Base-by-base conservation (phyloP, 2,329 filamentous ascomycete species). In the Monilinia aucupariae region DNA sequence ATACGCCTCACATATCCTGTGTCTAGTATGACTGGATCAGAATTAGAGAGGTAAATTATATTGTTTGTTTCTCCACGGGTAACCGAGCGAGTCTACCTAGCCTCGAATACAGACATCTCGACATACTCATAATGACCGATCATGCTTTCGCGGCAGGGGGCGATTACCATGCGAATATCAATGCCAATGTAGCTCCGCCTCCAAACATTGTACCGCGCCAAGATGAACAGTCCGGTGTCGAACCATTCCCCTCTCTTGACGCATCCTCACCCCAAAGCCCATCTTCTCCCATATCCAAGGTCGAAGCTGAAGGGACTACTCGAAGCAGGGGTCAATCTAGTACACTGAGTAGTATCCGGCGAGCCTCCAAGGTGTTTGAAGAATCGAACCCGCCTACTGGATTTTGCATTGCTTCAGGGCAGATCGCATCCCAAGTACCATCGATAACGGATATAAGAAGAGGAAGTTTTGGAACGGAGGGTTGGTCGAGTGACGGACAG, bases 401-500 rank as follows among this genome's bases (percentile, higher is more conserved):
- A 13, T 80, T 82, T 68, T 76, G 78, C 64, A 77, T 79, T 17
- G 79, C 79, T 20, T 79, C 79, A 0, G 76, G 79, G 47, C 74
- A 76, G 41, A 76, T 81, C 60, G 77, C 68, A n/a, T 69, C 71
- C 3, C 64, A 65, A n/a, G 64, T 71, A 43, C 71, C 72, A 66
- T 69, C 71, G 9, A 50, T 73, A 37, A 53, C 65, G 5, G 69
- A 74, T 64, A 71, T 74, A 17, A 69, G 72, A 55, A 65, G 69
- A 66, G 72, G 72, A 10, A 71, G 67, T 55, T 74, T 69, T 61
- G 64, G 64, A 2, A 68, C 63, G 53, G 72, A 74, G 32, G 72
- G 72, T 13, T 74, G 72, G 71, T 68, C 69, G 20, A 65, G 64
- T 39, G 70, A 73, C 61, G 72, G 72, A 51, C 72, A 73, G 59